Base-by-base conservation (phyloP, 306 rosid genomes). In the Cucumis hystrix region DNA sequence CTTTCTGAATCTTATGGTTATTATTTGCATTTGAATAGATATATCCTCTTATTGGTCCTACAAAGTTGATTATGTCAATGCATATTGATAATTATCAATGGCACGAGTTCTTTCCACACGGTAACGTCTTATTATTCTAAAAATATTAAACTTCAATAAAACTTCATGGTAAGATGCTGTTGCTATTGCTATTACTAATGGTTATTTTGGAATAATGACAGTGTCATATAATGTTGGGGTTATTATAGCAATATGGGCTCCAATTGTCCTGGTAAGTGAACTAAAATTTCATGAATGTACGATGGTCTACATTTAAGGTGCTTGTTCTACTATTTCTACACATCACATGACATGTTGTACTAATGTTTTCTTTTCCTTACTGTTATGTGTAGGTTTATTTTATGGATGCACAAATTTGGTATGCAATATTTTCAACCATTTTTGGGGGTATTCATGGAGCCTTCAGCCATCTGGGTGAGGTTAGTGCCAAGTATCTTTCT, bases 391-490 rank as follows among this genome's bases (percentile, higher is more conserved):
- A 95, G 98, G 98, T 95, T 77, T 95, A 92, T 85, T 89, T 95
- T 87, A 89, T 90, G 98, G 98, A 95, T 85, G 84, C 97, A 62
- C 98, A 95, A 90, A 92, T 95, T 84, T 95, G 98, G 97, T 95
- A 95, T 88, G 92, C 97, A 82, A 95, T 95, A 85, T 95, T 83
- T 86, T 91, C 98, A 66, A 90, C 97, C 71, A 60, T 95, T 75
- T 89, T 90, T 79, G 98, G 98, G 74, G 98, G 98, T 60, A 95
- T 95, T 85, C 72, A 81, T 69, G 98, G 98, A 78, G 97, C 97
- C 77, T 95, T 92, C 90, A 92, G 93, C 87, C 97, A 95, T 87
- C 86, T 95, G 93, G 98, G 98, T 54, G 98, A 95, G 98, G 98
- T 95, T 59, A 84, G 98, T 87, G 37, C 73, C 73, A 51, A 82